Base-by-base conservation (phyloP, 2,329 filamentous ascomycete genomes). In the Nemania abortiva region DNA sequence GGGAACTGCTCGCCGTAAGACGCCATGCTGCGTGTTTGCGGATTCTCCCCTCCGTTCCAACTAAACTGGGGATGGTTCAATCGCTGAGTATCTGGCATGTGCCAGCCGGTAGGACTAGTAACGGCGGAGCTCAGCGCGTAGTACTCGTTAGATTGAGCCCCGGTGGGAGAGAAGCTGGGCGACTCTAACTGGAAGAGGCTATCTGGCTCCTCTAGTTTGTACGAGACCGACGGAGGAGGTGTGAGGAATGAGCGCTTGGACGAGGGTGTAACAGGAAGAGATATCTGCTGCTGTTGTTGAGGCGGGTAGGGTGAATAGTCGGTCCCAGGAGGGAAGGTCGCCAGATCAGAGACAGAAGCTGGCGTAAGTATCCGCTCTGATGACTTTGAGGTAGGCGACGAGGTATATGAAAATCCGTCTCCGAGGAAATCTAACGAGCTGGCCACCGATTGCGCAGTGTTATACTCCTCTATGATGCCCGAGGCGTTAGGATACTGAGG, bases 151-250 rank as follows among this genome's bases (percentile, higher is more conserved):
- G 71, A 58, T 29, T 68, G 66, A 15, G 55, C 20, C n/a, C 58
- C 69, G 53, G 61, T 61, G 24, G 62, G 58, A 5, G 50, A 65
- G 37, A 71, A 71, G 1, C 73, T 74, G 3, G 80, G 78, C 10
- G 80, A 81, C 34, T 74, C 77, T 59, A 78, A 75, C 71, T 79
- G 80, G 52, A 78, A 78, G 62, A 79, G 79, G 66, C 77, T 77
- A 22, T 83, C 82, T 56, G 79, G 75, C 27, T 83, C 82, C 39
- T 82, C 79, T 11, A 75, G 81, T 53, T 81, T 79, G 45, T 77
- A 76, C 13, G 76, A 76, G 9, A 77, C 76, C 9, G 71, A 69
- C 10, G 49, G 34, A 11, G 80, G 81, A 34, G 83, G 81, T 29
- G 81, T 83, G 42, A 78, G 76, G 77, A 80, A 81, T 57, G 72